Evolutionary conservation across 2,329 filamentous ascomycete genomes (phyloP).

Genomic region (Mycocentrospora acerina): DNA sequence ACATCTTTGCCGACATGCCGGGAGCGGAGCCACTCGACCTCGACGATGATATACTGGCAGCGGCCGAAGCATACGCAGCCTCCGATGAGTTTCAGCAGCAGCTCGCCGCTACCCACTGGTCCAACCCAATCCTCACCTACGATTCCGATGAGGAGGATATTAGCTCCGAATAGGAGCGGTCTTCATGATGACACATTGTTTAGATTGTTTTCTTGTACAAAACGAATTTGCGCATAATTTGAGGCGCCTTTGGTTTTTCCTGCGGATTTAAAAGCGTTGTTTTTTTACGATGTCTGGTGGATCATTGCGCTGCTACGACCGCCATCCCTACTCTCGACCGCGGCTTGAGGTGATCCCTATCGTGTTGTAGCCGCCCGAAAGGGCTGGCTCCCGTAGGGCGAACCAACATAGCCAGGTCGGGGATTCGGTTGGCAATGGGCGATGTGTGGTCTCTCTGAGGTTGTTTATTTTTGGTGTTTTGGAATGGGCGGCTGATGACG

Average conservation of each 20-base stretch:
- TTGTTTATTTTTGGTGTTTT: too few relatives aligned
- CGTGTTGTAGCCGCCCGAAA: slow-evolving; percentile 22
- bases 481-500: too few relatives aligned
- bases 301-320: too few relatives aligned
- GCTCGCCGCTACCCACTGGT: slow-evolving; percentile 17
- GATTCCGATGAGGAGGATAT: slow-evolving; percentile 29
- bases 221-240: too few relatives aligned
- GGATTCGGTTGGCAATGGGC: slow-evolving; percentile 1
- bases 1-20: slow-evolving; percentile 24
- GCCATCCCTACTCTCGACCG: slow-evolving; percentile 7
- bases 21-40: slow-evolving; percentile 18
- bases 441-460: too few relatives aligned
- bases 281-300: too few relatives aligned
- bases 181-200: too few relatives aligned
- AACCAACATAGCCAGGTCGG: slow-evolving; percentile 19
- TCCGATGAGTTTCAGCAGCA: slow-evolving; percentile 13
- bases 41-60: slow-evolving; percentile 16
- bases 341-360: slow-evolving; percentile 19
- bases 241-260: too few relatives aligned
- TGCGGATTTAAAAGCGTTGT: too few relatives aligned
- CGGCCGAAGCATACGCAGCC: slow-evolving; percentile 9
- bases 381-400: slow-evolving; percentile 19
- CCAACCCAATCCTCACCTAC: slow-evolving; percentile 15
- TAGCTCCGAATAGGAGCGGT: slow-evolving; percentile 9
- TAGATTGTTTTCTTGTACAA: too few relatives aligned